Base-by-base conservation (phyloP, 768 basidiomycete genomes). In the Candolleomyces eurysporus region DNA sequence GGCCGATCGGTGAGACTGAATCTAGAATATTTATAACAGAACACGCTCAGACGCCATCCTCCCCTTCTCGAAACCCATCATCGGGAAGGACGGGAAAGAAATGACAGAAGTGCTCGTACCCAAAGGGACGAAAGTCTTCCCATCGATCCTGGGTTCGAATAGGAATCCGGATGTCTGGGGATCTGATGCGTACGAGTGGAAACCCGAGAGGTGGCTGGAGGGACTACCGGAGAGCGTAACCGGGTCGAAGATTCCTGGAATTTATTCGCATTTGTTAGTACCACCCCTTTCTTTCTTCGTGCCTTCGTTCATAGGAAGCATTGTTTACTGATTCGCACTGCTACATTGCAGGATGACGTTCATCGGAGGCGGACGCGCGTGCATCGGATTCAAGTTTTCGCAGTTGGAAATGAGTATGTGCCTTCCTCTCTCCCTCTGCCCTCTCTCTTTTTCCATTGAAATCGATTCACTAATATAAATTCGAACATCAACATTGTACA, bases 351-450 rank as follows among this genome's bases (percentile, higher is more conserved):
- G 79, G 32, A 76, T 80, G 76, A 80, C 80, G 0, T 82, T 80
- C 67, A 59, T 78, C 11, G 78, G 74, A 39, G 80, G 80, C 19
- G 72, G 74, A 11, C 68, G 80, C 22, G 72, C 78, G 6, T 81
- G 80, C 73, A 78, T 81, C 39, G 81, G 79, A 0, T 79, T 82
- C 69, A 81, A 82, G 65, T 82, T 83, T 68, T 73, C 80, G 0
- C 75, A 82, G 61, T 67, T 82, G 6, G 81, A 82, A 63, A 79
- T 80, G 69, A 82, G 81, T 82, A 63, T n/a, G 76, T 73, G 31
- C 43, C 16, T 2, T 21, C 53, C 6, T 36, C 36, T 36, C 32
- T 36, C 36, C 6, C 36, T 36, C 32, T 36, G 36, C 36, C 36
- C 46, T 42, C 31, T n/a, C 52, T 40, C 32, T 4, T 30, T 52